phyloP scores from a whole-genome alignment of 208 protist species.

The Crithidia brevicula region DNA sequence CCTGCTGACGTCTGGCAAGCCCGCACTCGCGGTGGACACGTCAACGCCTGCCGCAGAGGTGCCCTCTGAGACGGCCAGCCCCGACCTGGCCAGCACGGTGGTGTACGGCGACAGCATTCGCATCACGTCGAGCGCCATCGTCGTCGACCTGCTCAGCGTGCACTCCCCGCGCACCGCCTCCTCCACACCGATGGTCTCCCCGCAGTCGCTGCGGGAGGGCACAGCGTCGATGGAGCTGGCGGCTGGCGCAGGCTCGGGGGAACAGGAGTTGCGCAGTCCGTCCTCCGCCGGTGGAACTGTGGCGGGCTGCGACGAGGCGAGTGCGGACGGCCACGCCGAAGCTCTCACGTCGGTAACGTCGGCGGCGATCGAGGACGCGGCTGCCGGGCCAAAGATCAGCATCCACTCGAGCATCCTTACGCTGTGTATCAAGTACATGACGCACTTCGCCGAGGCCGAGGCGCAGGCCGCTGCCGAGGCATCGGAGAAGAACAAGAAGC shows the following conservation, averaged over 20 bases:
- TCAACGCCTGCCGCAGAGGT: no score
- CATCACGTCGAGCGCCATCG: conserved; percentile 31
- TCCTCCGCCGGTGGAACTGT: conserved; percentile 1
- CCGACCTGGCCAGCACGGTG: conserved; percentile 1
- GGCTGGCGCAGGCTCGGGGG: no score
- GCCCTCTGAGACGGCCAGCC: no score
- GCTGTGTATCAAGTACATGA: conserved; percentile 51
- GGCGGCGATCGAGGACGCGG: not conserved
- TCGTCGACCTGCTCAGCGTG: conserved; percentile 22
- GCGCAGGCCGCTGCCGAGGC: conserved; percentile 8
- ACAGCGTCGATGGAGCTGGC: not conserved
- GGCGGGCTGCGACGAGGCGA: not conserved
- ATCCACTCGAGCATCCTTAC: conserved; percentile 22
- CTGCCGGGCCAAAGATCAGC: not conserved
- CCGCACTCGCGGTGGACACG: no score
- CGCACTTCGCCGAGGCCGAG: conserved; percentile 40
- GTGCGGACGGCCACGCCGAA: not conserved
- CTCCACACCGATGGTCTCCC: conserved; percentile 10
- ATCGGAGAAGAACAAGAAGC: not conserved
- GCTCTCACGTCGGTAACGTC: not conserved
- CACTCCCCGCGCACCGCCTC: not conserved
- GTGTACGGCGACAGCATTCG: conserved; percentile 27
- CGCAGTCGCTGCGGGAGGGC: conserved; percentile 9
- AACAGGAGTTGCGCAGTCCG: not conserved
- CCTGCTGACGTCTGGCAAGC: no score